Evolutionary conservation across 176 grass and related monocot genomes (phyloP).

Genomic region (Alloteropsis semialata): DNA sequence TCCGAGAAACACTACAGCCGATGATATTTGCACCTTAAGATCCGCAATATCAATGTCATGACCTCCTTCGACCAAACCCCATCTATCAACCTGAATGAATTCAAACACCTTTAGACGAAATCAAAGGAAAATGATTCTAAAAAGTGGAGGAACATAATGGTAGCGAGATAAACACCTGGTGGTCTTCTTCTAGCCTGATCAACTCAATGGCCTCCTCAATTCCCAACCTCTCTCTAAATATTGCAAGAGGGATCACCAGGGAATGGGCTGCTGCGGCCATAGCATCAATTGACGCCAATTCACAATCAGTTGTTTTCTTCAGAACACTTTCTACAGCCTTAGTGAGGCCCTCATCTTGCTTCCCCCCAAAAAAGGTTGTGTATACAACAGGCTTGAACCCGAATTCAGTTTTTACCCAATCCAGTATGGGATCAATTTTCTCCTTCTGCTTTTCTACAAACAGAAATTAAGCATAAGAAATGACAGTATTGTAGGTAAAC

Average conservation of each 20-base stretch:
- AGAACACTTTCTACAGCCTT: conserved; percentile 59
- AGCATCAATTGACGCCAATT: conserved; percentile 91
- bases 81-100: conserved; percentile 66
- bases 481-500: neutral
- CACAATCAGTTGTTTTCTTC: conserved; percentile 60
- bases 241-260: conserved; percentile 81
- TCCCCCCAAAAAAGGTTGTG: conserved; percentile 79
- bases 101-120: conserved; percentile 10
- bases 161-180: conserved; percentile 56
- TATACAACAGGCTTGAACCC: conserved; percentile 66
- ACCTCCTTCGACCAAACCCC: conserved; percentile 97
- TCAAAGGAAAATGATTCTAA: conserved; percentile 18
- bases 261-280: conserved; percentile 90
- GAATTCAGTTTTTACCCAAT: conserved; percentile 83
- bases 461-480: conserved; percentile 13
- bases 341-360: conserved; percentile 67
- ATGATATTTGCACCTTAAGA: conserved; percentile 84
- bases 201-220: conserved; percentile 89
- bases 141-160: neutral
- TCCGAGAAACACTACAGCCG: conserved; percentile 75
- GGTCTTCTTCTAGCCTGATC: conserved; percentile 92
- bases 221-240: conserved; percentile 59
- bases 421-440: conserved; percentile 83
- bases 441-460: conserved; percentile 78
- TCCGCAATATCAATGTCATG: conserved; percentile 96